phyloP scores from a whole-genome alignment of 805 yeast genomes.

The Saccharomyces jurei region DNA sequence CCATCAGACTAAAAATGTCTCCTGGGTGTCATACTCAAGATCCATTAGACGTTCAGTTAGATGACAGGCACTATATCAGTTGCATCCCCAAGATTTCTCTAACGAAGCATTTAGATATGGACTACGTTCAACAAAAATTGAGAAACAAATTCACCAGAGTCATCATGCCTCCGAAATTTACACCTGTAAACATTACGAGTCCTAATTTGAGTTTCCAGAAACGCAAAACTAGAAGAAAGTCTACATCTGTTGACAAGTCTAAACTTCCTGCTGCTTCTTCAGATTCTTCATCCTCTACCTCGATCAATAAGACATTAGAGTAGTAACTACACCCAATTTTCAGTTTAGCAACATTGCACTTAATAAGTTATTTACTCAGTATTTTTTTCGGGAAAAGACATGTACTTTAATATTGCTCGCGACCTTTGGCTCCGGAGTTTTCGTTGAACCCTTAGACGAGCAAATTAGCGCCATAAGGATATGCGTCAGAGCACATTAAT shows the following conservation, averaged over 20 bases:
- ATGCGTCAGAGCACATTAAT: not conserved
- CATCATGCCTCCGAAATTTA: conserved; percentile 80
- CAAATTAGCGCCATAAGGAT: not conserved
- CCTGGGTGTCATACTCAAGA: conserved; percentile 99
- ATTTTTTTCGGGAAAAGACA: not conserved
- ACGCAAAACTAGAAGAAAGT: conserved; percentile 1
- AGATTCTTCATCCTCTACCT: conserved; percentile 10
- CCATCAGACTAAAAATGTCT: conserved; percentile 82
- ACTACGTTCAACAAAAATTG: conserved; percentile 73
- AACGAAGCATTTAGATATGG: conserved; percentile 90
- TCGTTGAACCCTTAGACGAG: not conserved
- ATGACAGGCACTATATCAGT: conserved; percentile 91
- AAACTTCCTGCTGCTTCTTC: conserved; percentile 11
- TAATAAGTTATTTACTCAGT: not conserved
- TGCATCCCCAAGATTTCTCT: conserved; percentile 86
- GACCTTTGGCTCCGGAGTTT: not conserved
- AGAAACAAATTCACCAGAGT: conserved; percentile 79
- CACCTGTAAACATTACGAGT: conserved; percentile 80
- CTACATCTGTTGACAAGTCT: not conserved
- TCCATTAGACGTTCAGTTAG: conserved; percentile 93
- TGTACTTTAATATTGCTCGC: not conserved
- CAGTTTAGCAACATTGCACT: not conserved
- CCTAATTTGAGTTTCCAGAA: conserved; percentile 36
- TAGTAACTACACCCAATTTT: not conserved
- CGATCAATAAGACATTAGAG: conserved; percentile 13